These are phyloP conservation scores for Astrothelium macrocarpum DNA, from an alignment of 495 filamentous ascomycete species.

Conservation along the genomic window DNA sequence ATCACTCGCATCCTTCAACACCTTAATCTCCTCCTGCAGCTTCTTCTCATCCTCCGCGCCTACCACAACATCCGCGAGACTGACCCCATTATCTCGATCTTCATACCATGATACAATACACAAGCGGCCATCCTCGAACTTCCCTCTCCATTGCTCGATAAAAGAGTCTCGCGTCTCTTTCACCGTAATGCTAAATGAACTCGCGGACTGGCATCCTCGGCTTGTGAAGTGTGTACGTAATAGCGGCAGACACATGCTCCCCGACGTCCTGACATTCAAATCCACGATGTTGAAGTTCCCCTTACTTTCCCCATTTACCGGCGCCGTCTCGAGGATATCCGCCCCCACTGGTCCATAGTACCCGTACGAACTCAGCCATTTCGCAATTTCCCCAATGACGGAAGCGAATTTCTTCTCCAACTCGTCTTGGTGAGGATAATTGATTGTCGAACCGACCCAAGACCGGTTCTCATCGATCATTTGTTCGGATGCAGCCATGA, in stretches of 20 bases:
- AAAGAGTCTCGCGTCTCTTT: not conserved
- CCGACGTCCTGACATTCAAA: conserved; percentile 31
- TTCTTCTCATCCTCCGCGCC: not conserved
- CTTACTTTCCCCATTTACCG: not conserved
- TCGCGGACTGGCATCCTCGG: not conserved
- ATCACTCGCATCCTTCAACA: too few species aligned
- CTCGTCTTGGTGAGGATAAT: conserved; percentile 23
- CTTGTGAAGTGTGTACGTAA: not conserved
- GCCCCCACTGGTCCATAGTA: conserved; percentile 30
- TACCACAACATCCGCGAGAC: not conserved
- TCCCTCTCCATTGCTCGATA: not conserved
- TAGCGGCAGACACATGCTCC: conserved; percentile 12
- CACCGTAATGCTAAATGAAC: not conserved
- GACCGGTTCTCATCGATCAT: conserved; percentile 21
- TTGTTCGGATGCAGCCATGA: conserved; percentile 28
- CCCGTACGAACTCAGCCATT: conserved; percentile 20
- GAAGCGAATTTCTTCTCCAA: conserved; percentile 19
- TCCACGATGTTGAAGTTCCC: conserved; percentile 25
- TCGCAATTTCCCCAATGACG: conserved; percentile 18
- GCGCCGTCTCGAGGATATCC: conserved; percentile 26
- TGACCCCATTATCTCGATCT: not conserved
- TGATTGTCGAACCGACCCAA: conserved; percentile 28
- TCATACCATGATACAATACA: not conserved
- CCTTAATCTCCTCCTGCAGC: not conserved
- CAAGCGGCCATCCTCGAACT: not conserved